Evolutionary conservation across 257 asterid species (phyloP).

Genomic region (Capsicum chinense): DNA sequence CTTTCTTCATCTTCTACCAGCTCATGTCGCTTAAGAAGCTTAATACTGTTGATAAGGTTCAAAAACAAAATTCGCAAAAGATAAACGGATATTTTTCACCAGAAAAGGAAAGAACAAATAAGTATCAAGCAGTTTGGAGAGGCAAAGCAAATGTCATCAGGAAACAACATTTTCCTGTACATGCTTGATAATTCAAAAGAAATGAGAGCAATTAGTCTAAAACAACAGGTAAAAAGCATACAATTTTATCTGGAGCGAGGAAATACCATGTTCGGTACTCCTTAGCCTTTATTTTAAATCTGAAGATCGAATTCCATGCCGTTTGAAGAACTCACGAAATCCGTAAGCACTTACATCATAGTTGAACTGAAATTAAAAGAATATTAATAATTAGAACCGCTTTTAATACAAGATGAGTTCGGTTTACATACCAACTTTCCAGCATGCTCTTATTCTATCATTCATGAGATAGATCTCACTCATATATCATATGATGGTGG

Average conservation of each 20-base stretch:
- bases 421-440: not conserved
- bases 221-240: not conserved
- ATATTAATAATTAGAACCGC: not conserved
- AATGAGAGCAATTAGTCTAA: not conserved
- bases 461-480: not conserved
- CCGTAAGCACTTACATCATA: slow-evolving; percentile 74
- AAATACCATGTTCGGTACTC: slow-evolving; percentile 4
- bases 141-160: not conserved
- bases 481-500: not conserved
- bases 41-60: not conserved
- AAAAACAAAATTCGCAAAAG: not conserved
- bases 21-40: not conserved
- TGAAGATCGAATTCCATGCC: slow-evolving; percentile 57
- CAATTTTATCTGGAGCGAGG: not conserved
- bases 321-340: slow-evolving; percentile 89
- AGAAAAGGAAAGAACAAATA: not conserved
- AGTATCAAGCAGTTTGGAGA: not conserved
- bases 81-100: not conserved
- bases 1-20: not conserved
- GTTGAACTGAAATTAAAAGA: slow-evolving; percentile 63
- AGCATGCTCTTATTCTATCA: not conserved
- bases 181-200: slow-evolving; percentile 16
- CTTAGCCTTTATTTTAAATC: slow-evolving; percentile 39
- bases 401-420: slow-evolving; percentile 17
- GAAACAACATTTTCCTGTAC: not conserved